Evolutionary conservation across 2,329 filamentous ascomycete genomes (phyloP).

Genomic region (Claviceps capensis): DNA sequence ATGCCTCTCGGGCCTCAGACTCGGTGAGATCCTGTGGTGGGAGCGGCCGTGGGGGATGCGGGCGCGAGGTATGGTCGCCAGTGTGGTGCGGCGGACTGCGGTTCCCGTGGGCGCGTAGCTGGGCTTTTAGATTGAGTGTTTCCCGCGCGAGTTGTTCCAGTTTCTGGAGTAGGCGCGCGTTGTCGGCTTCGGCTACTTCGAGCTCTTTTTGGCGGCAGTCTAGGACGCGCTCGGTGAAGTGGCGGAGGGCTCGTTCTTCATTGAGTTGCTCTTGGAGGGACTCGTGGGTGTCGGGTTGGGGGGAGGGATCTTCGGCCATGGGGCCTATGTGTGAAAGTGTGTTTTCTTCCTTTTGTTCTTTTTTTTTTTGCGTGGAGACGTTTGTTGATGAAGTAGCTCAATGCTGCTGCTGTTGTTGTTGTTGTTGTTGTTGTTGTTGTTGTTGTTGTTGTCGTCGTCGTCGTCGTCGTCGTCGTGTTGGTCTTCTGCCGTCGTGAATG

Average conservation of each 20-base stretch:
- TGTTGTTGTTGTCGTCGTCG: too few relatives aligned
- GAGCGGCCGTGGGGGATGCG: constrained; percentile 18
- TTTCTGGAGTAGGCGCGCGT: constrained; percentile 14
- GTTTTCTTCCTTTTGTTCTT: background rate
- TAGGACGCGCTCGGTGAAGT: constrained; percentile 23
- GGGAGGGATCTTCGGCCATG: background rate
- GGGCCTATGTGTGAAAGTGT: background rate
- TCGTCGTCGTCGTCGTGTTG: background rate
- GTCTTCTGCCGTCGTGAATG: background rate
- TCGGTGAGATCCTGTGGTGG: constrained; percentile 22
- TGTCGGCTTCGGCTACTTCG: constrained; percentile 17
- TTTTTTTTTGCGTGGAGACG: too few relatives aligned
- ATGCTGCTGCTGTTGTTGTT: background rate
- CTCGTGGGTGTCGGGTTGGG: background rate
- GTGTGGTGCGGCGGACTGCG: constrained; percentile 14
- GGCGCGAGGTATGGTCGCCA: constrained; percentile 19
- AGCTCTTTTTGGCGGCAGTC: constrained; percentile 23
- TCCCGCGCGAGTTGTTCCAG: constrained; percentile 18
- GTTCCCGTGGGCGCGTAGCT: constrained; percentile 13
- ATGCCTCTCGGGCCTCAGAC: constrained; percentile 20
- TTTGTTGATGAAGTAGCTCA: background rate
- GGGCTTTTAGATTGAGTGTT: constrained; percentile 15
- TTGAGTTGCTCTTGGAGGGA: constrained; percentile 14
- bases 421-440: too few relatives aligned
- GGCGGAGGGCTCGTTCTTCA: constrained; percentile 20